phyloP scores from a whole-genome alignment of 257 asterid genomes.

The Verbascum thapsus region DNA sequence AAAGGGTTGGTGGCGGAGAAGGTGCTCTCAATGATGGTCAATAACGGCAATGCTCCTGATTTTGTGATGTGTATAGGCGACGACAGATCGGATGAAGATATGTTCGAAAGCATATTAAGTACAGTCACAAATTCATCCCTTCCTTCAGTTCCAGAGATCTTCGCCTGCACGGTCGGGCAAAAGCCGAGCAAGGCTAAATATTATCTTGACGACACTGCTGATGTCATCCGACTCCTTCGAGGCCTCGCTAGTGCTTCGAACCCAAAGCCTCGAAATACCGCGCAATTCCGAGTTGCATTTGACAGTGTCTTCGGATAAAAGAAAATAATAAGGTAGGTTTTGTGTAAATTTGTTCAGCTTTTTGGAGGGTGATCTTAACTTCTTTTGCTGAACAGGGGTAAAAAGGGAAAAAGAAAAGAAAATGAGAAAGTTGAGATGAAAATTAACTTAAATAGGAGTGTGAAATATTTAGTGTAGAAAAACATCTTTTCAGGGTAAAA shows the following conservation, averaged over 20 bases:
- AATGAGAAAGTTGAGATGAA: constrained; percentile 24
- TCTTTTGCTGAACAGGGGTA: too few species aligned
- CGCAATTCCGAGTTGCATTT: constrained; percentile 60
- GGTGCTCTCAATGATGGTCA: constrained; percentile 59
- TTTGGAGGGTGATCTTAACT: too few species aligned
- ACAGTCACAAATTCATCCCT: constrained; percentile 43
- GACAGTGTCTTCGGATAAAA: constrained; percentile 42
- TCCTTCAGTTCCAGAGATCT: constrained; percentile 61
- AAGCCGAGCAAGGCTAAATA: constrained; percentile 97
- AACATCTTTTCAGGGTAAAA: constrained; percentile 5
- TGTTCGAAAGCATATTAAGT: constrained; percentile 82
- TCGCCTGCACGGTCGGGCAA: constrained; percentile 93
- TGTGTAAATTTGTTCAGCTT: constrained; percentile 33
- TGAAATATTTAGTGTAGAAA: constrained; percentile 32
- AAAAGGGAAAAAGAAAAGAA: not conserved
- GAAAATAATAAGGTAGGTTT: constrained; percentile 17
- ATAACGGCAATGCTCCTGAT: constrained; percentile 58
- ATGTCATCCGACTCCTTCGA: constrained; percentile 67
- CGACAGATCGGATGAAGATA: constrained; percentile 86
- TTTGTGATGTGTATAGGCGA: constrained; percentile 87
- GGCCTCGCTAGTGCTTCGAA: constrained; percentile 66
- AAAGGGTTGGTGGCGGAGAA: constrained; percentile 81
- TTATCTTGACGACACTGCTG: constrained; percentile 77
- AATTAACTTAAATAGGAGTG: constrained; percentile 40
- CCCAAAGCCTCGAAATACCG: constrained; percentile 55